phyloP scores from a whole-genome alignment of 164 flowering plant genomes.

The Dillenia suffruticosa region DNA sequence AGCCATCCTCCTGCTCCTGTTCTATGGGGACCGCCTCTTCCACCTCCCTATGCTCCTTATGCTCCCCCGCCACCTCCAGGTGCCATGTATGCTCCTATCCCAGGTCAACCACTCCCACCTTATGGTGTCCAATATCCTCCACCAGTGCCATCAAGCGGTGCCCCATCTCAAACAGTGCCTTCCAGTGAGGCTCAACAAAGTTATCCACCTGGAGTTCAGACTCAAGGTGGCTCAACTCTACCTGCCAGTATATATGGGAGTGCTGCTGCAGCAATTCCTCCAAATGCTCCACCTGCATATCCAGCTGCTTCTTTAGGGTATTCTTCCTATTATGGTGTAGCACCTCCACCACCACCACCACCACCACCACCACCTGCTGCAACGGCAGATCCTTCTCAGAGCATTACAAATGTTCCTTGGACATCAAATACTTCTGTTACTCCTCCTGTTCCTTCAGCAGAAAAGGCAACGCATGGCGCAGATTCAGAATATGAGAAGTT shows the following conservation, averaged over 20 bases:
- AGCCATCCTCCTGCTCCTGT: constrained; percentile 61
- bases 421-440: constrained; percentile 51
- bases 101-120: constrained; percentile 53
- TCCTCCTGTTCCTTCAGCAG: constrained; percentile 53
- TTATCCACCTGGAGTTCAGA: constrained; percentile 60
- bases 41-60: constrained; percentile 57
- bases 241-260: constrained; percentile 38
- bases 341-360: constrained; percentile 49
- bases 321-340: constrained; percentile 52
- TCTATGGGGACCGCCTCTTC: constrained; percentile 82
- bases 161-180: constrained; percentile 35
- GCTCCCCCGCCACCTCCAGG: constrained; percentile 72
- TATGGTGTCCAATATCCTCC: constrained; percentile 78
- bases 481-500: constrained; percentile 90
- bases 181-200: constrained; percentile 32
- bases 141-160: constrained; percentile 43
- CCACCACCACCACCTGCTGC: constrained; percentile 44
- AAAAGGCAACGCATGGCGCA: constrained; percentile 38
- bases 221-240: constrained; percentile 34
- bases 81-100: constrained; percentile 55
- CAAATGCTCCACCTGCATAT: constrained; percentile 45
- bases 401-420: constrained; percentile 65
- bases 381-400: constrained; percentile 37
- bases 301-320: constrained; percentile 55
- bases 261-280: constrained; percentile 38